phyloP scores from a whole-genome alignment of 2,329 filamentous ascomycete genomes.

The Karstenula rhodostoma region DNA sequence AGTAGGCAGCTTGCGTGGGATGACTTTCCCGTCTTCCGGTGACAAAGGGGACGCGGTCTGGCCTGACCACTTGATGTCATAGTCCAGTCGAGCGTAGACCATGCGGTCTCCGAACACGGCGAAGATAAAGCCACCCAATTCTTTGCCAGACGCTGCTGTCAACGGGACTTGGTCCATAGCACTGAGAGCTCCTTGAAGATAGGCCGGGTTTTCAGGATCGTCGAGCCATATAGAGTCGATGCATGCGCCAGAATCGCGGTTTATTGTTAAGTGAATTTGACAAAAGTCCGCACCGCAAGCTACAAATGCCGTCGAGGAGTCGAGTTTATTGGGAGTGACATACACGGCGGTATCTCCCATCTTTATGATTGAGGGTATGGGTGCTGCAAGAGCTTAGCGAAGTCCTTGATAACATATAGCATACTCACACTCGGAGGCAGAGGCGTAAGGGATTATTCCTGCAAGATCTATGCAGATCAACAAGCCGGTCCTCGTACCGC shows the following conservation, averaged over 20 bases:
- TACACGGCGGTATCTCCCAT: conserved; percentile 43
- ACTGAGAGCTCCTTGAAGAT: conserved; percentile 41
- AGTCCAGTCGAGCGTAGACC: conserved; percentile 57
- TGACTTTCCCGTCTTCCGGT: conserved; percentile 20
- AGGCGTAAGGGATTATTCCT: background rate
- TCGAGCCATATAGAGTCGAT: conserved; percentile 51
- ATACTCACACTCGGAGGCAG: conserved; percentile 18
- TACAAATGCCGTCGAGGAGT: conserved; percentile 42
- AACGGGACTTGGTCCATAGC: conserved; percentile 43
- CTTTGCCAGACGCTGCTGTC: conserved; percentile 35
- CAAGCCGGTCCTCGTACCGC: conserved; percentile 47
- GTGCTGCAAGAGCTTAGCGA: conserved; percentile 12
- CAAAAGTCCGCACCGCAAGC: conserved; percentile 51
- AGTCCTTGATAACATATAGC: background rate
- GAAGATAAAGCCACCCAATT: conserved; percentile 55
- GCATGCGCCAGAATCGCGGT: conserved; percentile 19
- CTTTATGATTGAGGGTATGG: conserved; percentile 7
- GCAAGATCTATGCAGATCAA: conserved; percentile 29
- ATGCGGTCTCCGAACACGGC: conserved; percentile 58
- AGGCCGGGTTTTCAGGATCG: conserved; percentile 34
- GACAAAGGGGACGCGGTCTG: conserved; percentile 2
- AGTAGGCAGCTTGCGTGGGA: conserved; percentile 39
- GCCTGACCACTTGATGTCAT: conserved; percentile 34
- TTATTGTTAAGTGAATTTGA: conserved; percentile 35
- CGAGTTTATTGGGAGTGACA: conserved; percentile 32